phyloP scores from a whole-genome alignment of 805 yeast species.

The Candida morakotiae region DNA sequence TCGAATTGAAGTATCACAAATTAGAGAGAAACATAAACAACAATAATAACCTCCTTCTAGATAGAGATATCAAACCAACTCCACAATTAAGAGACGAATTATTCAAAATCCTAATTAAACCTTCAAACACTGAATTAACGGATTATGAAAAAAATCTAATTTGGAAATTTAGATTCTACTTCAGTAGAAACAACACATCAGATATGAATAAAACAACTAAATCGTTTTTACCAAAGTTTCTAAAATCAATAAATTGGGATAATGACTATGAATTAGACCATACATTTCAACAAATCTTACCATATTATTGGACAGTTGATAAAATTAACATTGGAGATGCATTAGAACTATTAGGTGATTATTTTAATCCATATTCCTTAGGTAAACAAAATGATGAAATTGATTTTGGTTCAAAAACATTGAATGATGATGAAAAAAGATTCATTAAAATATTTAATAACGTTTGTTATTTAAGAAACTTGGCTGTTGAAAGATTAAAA shows the following conservation, averaged over 20 bases:
- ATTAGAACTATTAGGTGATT: constrained; percentile 77
- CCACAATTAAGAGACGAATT: constrained; percentile 76
- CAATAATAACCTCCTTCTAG: constrained; percentile 68
- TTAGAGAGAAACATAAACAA: constrained; percentile 76
- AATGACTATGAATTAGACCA: constrained; percentile 78
- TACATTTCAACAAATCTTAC: constrained; percentile 64
- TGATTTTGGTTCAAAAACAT: constrained; percentile 10
- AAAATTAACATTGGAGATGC: constrained; percentile 82
- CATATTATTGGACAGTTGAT: constrained; percentile 56
- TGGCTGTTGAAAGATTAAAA: constrained; percentile 81
- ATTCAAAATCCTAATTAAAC: constrained; percentile 62
- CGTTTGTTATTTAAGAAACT: constrained; percentile 66
- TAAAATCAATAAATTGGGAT: constrained; percentile 85
- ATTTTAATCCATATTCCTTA: constrained; percentile 51
- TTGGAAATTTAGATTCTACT: constrained; percentile 87
- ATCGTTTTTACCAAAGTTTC: constrained; percentile 63
- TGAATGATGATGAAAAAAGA: constrained; percentile 23
- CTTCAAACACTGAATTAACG: constrained; percentile 77
- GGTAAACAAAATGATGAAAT: constrained; percentile 4
- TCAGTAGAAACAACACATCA: constrained; percentile 39
- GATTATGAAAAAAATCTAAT: constrained; percentile 65
- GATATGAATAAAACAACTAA: constrained; percentile 14
- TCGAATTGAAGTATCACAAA: constrained; percentile 81
- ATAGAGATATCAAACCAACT: constrained; percentile 84
- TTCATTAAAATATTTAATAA: constrained; percentile 27